Evolutionary conservation across 2,329 filamentous ascomycete species (phyloP).

Genomic region (Podosphaera leucotricha): DNA sequence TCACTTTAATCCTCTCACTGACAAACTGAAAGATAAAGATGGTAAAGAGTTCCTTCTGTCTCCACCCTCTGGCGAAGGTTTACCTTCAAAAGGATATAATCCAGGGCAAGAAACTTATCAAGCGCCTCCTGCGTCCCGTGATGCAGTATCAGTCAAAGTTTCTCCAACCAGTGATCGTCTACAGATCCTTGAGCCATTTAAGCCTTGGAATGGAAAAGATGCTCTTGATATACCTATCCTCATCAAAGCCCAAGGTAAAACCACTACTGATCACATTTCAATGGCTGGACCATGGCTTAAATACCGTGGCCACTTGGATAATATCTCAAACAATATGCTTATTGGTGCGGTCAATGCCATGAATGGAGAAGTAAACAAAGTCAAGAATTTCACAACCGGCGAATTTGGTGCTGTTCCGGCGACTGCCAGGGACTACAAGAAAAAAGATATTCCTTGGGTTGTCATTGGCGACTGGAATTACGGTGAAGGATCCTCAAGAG

Average conservation of each 20-base stretch:
- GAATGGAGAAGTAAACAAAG: constrained; percentile 93
- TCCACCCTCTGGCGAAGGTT: constrained; percentile 55
- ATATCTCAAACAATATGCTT: constrained; percentile 99
- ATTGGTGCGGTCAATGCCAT: constrained; percentile 92
- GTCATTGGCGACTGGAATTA: constrained; percentile 99
- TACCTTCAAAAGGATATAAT: constrained; percentile 68
- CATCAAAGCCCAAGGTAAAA: constrained; percentile 94
- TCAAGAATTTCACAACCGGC: constrained; percentile 72
- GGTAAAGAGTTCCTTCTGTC: constrained; percentile 88
- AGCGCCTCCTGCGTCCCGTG: constrained; percentile 64
- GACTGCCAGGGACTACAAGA: constrained; percentile 95
- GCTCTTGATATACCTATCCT: constrained; percentile 64
- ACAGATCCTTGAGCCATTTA: constrained; percentile 71
- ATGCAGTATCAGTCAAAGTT: constrained; percentile 52
- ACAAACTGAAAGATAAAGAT: constrained; percentile 80
- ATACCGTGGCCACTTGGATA: constrained; percentile 96
- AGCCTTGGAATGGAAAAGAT: constrained; percentile 82
- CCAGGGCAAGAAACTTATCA: constrained; percentile 87
- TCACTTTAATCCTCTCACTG: constrained; percentile 86
- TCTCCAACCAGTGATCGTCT: constrained; percentile 82
- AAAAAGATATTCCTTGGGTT: constrained; percentile 87
- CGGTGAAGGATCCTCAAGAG: constrained; percentile 77
- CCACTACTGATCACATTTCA: constrained; percentile 90
- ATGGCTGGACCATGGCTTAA: constrained; percentile 96
- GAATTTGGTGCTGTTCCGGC: constrained; percentile 75